phyloP scores from a whole-genome alignment of 2,329 filamentous ascomycete genomes.

The Trichophaea hybrida region DNA sequence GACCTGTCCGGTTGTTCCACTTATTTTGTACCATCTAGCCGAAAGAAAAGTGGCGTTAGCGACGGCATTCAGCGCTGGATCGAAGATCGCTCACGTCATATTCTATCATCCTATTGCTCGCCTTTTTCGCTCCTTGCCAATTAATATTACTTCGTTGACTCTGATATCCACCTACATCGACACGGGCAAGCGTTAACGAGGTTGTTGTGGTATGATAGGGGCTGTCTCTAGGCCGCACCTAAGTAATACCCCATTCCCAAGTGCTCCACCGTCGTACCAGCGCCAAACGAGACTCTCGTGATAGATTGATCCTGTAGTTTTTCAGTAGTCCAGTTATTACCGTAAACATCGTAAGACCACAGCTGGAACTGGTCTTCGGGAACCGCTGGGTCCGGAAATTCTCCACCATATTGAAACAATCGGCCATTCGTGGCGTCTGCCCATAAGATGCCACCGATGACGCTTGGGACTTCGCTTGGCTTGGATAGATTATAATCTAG shows the following conservation, averaged over 20 bases:
- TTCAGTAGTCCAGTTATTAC: conserved; percentile 41
- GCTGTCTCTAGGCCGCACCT: not conserved
- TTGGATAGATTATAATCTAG: conserved; percentile 46
- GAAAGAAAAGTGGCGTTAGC: too few relatives aligned
- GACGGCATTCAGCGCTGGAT: too few relatives aligned
- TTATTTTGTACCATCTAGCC: conserved; percentile 36
- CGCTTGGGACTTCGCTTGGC: conserved; percentile 41
- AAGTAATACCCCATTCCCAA: conserved; percentile 47
- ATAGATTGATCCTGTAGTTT: conserved; percentile 27
- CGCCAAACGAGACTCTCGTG: conserved; percentile 42
- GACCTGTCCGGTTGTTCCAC: conserved; percentile 42
- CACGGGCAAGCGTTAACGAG: too few relatives aligned
- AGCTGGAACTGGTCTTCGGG: conserved; percentile 38
- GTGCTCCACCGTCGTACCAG: conserved; percentile 41
- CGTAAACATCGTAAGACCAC: conserved; percentile 44
- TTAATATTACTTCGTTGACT: conserved; percentile 40
- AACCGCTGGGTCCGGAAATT: conserved; percentile 33
- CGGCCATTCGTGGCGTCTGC: conserved; percentile 47
- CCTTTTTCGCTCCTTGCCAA: conserved; percentile 38
- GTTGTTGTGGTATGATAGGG: too few relatives aligned
- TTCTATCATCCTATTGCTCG: conserved; percentile 40
- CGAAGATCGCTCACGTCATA: conserved; percentile 32
- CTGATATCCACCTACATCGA: conserved; percentile 41
- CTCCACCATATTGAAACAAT: conserved; percentile 49
- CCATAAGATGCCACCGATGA: conserved; percentile 42